These are phyloP conservation scores for Neurospora crassa DNA, from an alignment of 2,329 filamentous ascomycete species.

Conservation along the genomic window DNA sequence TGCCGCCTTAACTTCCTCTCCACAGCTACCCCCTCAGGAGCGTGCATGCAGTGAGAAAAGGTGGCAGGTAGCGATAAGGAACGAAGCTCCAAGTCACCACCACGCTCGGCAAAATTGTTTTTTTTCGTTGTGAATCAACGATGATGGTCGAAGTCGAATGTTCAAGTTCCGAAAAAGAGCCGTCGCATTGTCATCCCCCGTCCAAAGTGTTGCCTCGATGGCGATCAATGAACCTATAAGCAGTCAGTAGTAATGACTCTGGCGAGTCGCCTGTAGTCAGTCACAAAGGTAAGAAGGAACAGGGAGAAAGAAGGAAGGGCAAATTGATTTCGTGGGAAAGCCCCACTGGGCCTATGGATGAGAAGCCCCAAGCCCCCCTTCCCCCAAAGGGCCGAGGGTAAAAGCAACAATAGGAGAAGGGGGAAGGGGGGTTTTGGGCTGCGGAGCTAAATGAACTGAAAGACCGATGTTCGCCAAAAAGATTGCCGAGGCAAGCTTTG, in stretches of 20 bases:
- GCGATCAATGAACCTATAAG: background rate
- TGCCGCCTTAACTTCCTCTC: constrained; percentile 31
- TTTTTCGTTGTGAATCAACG: background rate
- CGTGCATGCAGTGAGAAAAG: constrained; percentile 45
- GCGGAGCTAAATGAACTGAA: background rate
- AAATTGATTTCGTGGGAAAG: constrained; percentile 9
- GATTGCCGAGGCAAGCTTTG: background rate
- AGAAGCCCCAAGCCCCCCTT: background rate
- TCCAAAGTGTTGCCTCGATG: background rate
- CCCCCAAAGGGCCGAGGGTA: background rate
- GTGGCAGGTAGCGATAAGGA: constrained; percentile 14
- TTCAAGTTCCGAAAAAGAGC: constrained; percentile 1
- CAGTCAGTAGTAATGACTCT: constrained; percentile 3
- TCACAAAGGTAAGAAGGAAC: constrained; percentile 6
- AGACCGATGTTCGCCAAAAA: background rate
- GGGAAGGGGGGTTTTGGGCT: background rate
- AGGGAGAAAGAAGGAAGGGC: constrained; percentile 4
- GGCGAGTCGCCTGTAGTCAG: constrained; percentile 5
- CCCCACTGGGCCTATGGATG: constrained; percentile 15
- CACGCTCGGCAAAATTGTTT: constrained; percentile 1
- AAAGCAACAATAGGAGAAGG: background rate
- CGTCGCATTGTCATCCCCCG: background rate
- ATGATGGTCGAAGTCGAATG: constrained; percentile 1
- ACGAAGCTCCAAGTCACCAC: constrained; percentile 2
- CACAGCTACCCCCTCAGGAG: constrained; percentile 34